Evolutionary conservation across 768 basidiomycete genomes (phyloP).

Genomic region (Termitomyces sp.): DNA sequence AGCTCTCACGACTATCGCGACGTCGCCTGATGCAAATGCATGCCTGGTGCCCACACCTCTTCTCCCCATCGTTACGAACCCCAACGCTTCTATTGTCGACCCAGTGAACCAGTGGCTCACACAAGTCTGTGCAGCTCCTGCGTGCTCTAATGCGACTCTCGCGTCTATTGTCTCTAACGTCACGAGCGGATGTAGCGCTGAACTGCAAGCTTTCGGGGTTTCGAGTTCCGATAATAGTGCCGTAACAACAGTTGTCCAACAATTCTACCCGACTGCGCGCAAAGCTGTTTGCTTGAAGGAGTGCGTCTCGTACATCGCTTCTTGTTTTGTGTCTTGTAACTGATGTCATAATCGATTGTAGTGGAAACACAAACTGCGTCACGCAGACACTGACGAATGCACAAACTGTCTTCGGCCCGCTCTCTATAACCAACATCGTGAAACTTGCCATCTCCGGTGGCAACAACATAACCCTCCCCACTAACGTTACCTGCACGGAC

Average conservation of each 20-base stretch:
- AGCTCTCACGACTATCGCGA: slow-evolving; percentile 39
- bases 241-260: slow-evolving; percentile 37
- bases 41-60: slow-evolving; percentile 48
- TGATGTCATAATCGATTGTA: slow-evolving; percentile 5
- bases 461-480: slow-evolving; percentile 12
- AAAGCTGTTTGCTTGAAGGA: slow-evolving; percentile 57
- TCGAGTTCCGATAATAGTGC: slow-evolving; percentile 3
- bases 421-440: slow-evolving; percentile 27
- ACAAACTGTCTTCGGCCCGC: slow-evolving; percentile 32
- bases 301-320: slow-evolving; percentile 32
- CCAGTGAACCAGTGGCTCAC: slow-evolving; percentile 58
- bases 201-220: slow-evolving; percentile 27
- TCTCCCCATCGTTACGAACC: slow-evolving; percentile 29
- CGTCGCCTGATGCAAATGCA: slow-evolving; percentile 33
- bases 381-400: slow-evolving; percentile 51
- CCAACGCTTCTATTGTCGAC: slow-evolving; percentile 29
- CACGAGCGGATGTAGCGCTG: slow-evolving; percentile 38
- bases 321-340: not conserved
- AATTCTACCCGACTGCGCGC: slow-evolving; percentile 51
- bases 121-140: slow-evolving; percentile 41
- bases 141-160: slow-evolving; percentile 59
- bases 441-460: slow-evolving; percentile 9
- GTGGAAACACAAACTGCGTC: slow-evolving; percentile 41
- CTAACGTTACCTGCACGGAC: slow-evolving; percentile 44
- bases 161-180: slow-evolving; percentile 47